A percentile compares a stretch with the other conserved stretches of the same genome.
Evolutionary conservation across 768 basidiomycete genomes (phyloP).

Genomic region (Trametes maxima): DNA sequence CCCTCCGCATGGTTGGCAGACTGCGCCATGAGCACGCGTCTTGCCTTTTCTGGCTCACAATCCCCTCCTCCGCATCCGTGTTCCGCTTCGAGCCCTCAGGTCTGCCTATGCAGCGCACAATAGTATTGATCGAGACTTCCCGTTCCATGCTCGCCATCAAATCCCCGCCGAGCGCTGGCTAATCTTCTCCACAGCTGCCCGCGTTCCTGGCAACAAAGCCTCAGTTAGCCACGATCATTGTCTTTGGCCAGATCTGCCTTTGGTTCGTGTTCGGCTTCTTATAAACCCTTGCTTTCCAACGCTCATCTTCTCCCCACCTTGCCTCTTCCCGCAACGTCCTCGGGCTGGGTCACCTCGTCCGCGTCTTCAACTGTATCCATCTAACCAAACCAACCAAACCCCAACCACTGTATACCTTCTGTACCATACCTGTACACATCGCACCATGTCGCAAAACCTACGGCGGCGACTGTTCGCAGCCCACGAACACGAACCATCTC

Average conservation of each 20-base stretch:
- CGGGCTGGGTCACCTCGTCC: conserved; percentile 8
- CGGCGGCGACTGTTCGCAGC: conserved; percentile 18
- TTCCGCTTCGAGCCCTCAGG: conserved; percentile 12
- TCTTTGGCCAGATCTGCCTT: conserved; percentile 23
- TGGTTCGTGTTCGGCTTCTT: conserved; percentile 27
- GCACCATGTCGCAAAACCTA: conserved; percentile 17
- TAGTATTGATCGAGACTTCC: conserved; percentile 15
- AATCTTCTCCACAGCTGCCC: conserved; percentile 20
- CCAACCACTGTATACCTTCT: conserved; percentile 11
- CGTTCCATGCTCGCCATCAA: conserved; percentile 14
- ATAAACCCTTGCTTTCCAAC: conserved; percentile 5
- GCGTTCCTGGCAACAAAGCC: conserved; percentile 19
- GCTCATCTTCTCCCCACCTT: conserved; percentile 16
- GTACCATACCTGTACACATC: conserved; percentile 15
- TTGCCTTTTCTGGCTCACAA: conserved; percentile 16
- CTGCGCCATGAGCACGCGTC: neutral
- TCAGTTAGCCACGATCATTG: conserved; percentile 17
- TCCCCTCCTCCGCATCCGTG: conserved; percentile 1
- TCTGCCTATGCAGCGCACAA: conserved; percentile 17
- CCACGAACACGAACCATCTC: conserved; percentile 35
- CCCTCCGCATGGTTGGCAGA: neutral
- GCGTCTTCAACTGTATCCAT: neutral
- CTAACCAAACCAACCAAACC: neutral
- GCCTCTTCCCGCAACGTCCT: conserved; percentile 13
- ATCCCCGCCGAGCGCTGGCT: conserved; percentile 2